Evolutionary conservation across 352 stramenopile species (phyloP).

Genomic region (Thalassiosira pacifica): DNA sequence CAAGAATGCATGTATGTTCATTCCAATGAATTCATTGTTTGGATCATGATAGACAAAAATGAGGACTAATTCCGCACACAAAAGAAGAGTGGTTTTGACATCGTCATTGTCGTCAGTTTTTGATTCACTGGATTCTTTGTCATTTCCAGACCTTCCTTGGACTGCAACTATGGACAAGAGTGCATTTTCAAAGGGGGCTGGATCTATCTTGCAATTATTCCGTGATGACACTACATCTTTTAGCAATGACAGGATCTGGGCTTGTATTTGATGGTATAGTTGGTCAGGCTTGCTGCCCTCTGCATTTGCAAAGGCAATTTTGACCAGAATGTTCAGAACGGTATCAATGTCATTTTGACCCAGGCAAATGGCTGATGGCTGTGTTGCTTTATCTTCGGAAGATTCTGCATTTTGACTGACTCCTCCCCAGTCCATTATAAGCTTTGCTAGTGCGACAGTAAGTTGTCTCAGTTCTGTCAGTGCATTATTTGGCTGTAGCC

Average conservation of each 20-base stretch:
- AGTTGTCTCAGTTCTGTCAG: slow-evolving; percentile 93
- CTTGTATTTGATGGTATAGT: slow-evolving; percentile 53
- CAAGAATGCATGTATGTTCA: slow-evolving; percentile 66
- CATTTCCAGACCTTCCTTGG: slow-evolving; percentile 34
- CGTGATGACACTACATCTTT: slow-evolving; percentile 66
- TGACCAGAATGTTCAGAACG: slow-evolving; percentile 90
- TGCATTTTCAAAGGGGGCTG: slow-evolving; percentile 79
- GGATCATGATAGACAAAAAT: slow-evolving; percentile 65
- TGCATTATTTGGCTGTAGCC: slow-evolving; percentile 91
- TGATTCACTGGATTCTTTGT: slow-evolving; percentile 41
- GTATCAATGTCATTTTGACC: slow-evolving; percentile 89
- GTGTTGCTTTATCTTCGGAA: slow-evolving; percentile 7
- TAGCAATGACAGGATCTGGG: slow-evolving; percentile 66
- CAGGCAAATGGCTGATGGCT: slow-evolving; percentile 19
- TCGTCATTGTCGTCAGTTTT: slow-evolving; percentile 54
- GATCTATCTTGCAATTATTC: slow-evolving; percentile 69
- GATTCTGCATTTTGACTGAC: slow-evolving; percentile 19
- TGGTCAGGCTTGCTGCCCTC: slow-evolving; percentile 69
- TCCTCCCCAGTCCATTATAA: slow-evolving; percentile 95
- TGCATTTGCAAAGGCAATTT: slow-evolving; percentile 73
- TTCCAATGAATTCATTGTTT: slow-evolving; percentile 66
- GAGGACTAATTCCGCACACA: slow-evolving; percentile 81
- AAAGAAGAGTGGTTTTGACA: slow-evolving; percentile 48
- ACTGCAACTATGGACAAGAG: slow-evolving; percentile 46
- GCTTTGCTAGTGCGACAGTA: slow-evolving; percentile 93